Percentiles rank a stretch among this genome's conserved stretches.
Conservation (phyloP, 225 moss, liverwort and hornwort species). For the Marchantia polymorpha region DNA sequence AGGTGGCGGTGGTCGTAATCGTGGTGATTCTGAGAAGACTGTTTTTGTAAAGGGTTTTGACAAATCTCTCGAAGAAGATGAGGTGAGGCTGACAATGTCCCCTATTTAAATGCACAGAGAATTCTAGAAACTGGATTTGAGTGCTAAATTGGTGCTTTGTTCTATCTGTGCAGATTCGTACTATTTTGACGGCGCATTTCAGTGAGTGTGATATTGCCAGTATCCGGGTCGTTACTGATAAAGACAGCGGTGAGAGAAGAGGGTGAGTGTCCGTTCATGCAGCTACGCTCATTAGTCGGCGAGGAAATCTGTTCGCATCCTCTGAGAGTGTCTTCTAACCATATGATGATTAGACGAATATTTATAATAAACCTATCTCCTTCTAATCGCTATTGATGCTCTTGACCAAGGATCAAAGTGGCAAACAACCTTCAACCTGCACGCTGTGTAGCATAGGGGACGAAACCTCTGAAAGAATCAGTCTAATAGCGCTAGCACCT, state of each 20-base stretch:
- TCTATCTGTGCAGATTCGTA: conserved; percentile 25
- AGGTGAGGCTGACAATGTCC: not conserved
- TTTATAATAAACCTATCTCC: too few species aligned
- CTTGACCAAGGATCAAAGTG: too few species aligned
- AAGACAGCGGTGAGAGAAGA: conserved; percentile 22
- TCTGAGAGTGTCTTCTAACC: not conserved
- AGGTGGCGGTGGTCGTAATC: not conserved
- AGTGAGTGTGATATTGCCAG: conserved; percentile 19
- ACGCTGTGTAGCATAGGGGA: too few species aligned
- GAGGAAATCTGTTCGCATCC: not conserved
- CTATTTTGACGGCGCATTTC: conserved; percentile 32
- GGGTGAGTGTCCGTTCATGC: not conserved
- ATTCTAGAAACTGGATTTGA: not conserved
- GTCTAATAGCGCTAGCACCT: too few species aligned
- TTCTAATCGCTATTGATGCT: too few species aligned
- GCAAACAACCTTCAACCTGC: too few species aligned
- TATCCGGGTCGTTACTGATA: conserved; percentile 23
- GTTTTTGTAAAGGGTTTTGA: conserved; percentile 42
- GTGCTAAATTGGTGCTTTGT: not conserved
- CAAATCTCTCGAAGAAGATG: conserved; percentile 23
- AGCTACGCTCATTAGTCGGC: not conserved
- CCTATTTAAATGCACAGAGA: not conserved
- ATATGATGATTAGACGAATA: too few species aligned
- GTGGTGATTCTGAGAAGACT: conserved; percentile 26
- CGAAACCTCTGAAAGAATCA: too few species aligned